A percentile compares a stretch with the other conserved stretches of the same genome.
Conservation (phyloP, 768 basidiomycete genomes). For the Lepiota venenata region DNA sequence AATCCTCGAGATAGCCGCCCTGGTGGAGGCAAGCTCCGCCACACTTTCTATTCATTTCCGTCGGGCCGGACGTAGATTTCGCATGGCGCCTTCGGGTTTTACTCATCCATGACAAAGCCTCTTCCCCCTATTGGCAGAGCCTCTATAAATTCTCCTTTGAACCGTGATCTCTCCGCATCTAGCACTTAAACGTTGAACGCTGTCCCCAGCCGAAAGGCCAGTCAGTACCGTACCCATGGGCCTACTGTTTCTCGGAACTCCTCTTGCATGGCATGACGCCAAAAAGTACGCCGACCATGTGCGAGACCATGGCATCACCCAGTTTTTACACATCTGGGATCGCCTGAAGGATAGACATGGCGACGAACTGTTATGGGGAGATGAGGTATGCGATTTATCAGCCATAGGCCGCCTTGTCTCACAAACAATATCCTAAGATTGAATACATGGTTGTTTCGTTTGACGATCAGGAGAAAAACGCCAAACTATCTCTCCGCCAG, state of each 20-base stretch:
- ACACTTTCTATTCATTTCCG: not conserved
- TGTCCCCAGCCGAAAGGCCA: not conserved
- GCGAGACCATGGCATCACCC: conserved; percentile 87
- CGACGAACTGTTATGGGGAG: conserved; percentile 95
- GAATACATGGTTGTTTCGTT: conserved; percentile 95
- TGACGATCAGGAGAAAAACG: conserved; percentile 74
- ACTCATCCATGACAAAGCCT: conserved; percentile 11
- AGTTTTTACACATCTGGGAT: conserved; percentile 94
- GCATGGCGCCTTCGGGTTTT: conserved; percentile 11
- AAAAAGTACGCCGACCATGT: conserved; percentile 88
- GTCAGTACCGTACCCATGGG: conserved; percentile 58
- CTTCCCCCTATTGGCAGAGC: conserved; percentile 5
- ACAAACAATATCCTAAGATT: conserved; percentile 46
- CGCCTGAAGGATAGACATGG: conserved; percentile 86
- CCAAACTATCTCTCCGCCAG: conserved; percentile 90
- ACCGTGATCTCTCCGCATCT: not conserved
- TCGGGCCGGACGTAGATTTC: conserved; percentile 20
- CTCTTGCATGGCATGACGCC: conserved; percentile 88
- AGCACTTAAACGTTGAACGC: not conserved
- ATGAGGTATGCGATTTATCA: conserved; percentile 67
- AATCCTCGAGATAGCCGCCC: too few relatives aligned
- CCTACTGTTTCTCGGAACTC: conserved; percentile 88
- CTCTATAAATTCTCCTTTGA: not conserved
- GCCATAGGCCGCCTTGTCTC: not conserved
- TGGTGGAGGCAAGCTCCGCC: not conserved